These are phyloP conservation scores for Amaranthus tricolor DNA, from an alignment of 179 eudicot genomes.

Conservation along the genomic window DNA sequence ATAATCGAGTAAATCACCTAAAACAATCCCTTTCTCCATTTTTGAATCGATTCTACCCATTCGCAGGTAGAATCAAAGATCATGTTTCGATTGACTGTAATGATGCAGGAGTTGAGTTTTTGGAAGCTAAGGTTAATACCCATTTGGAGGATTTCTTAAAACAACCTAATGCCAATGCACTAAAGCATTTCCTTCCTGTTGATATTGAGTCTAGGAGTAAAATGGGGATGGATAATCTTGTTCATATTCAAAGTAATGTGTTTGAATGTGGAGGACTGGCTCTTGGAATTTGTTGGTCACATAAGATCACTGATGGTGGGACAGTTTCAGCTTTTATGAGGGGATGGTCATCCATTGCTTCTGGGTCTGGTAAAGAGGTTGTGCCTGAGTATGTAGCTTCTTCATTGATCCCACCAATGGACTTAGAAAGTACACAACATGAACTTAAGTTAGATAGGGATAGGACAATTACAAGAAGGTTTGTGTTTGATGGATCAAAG, in stretches of 20 bases:
- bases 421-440: constrained; percentile 21
- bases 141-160: constrained; percentile 8
- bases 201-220: constrained; percentile 23
- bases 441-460: constrained; percentile 22
- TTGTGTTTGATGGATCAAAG: constrained; percentile 25
- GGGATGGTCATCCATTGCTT: constrained; percentile 31
- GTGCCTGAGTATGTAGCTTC: constrained; percentile 30
- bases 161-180: constrained; percentile 4
- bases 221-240: constrained; percentile 10
- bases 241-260: constrained; percentile 29
- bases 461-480: constrained; percentile 18
- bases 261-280: constrained; percentile 42
- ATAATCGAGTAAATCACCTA: constrained; percentile 11
- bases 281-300: constrained; percentile 34
- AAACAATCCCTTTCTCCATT: constrained; percentile 25
- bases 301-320: constrained; percentile 40
- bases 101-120: constrained; percentile 30
- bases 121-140: constrained; percentile 24
- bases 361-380: constrained; percentile 10
- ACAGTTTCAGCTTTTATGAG: constrained; percentile 35
- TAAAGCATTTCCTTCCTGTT: constrained; percentile 26
- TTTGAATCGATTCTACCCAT: constrained; percentile 31
- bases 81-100: constrained; percentile 29
- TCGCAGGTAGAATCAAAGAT: constrained; percentile 32
- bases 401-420: constrained; percentile 31